A percentile compares a stretch with the other conserved stretches of the same genome.
Evolutionary conservation across 129 eudicot genomes (phyloP).

Genomic region (Escallonia herrerae): DNA sequence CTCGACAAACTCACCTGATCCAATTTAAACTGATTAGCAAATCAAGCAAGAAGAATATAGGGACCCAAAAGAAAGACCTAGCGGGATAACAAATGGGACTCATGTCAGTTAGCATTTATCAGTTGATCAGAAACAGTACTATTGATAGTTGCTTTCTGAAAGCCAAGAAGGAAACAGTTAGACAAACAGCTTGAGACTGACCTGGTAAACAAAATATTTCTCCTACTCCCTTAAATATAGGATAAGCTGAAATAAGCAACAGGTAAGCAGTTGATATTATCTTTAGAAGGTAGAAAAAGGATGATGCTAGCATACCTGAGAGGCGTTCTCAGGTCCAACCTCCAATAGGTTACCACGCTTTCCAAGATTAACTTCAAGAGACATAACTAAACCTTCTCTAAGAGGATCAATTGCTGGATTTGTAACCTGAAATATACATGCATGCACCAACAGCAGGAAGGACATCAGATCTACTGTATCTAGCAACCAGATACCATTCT

Average conservation of each 20-base stretch:
- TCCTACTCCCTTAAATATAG: background rate
- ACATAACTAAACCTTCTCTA: constrained; percentile 98
- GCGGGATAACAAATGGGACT: no score
- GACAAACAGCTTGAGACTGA: no score
- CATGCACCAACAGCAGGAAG: constrained; percentile 1
- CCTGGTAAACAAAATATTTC: no score
- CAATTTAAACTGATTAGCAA: constrained; percentile 11
- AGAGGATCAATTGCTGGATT: constrained; percentile 99
- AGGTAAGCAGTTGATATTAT: background rate
- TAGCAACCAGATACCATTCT: no score
- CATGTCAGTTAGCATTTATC: no score
- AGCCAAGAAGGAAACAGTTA: no score
- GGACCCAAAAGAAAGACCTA: no score
- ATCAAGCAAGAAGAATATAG: no score
- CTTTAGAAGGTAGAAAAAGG: background rate
- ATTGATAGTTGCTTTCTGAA: no score
- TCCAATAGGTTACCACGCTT: constrained; percentile 93
- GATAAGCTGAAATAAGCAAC: background rate
- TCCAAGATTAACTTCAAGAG: constrained; percentile 96
- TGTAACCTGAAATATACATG: constrained; percentile 59
- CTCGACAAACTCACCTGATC: constrained; percentile 73
- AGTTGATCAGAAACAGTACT: no score
- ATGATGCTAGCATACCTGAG: constrained; percentile 58
- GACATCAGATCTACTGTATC: background rate
- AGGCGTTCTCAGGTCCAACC: constrained; percentile 96